Conservation (phyloP, 2,329 filamentous ascomycete species). For the Alternaria sp. region DNA sequence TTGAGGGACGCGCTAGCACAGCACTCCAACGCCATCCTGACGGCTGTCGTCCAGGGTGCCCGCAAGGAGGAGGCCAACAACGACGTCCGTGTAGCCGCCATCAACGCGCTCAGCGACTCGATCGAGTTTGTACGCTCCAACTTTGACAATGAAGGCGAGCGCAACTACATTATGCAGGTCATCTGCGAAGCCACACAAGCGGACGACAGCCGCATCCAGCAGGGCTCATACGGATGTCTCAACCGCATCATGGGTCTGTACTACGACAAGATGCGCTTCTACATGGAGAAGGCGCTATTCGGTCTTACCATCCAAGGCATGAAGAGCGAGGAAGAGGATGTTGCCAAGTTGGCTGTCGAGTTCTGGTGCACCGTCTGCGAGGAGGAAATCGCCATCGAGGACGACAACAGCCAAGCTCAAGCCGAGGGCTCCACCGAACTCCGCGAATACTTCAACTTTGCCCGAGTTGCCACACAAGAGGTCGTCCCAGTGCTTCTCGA, state of each 20-base stretch:
- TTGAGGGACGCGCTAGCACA: conserved; percentile 79
- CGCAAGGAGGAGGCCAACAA: conserved; percentile 92
- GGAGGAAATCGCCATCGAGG: conserved; percentile 96
- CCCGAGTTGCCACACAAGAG: conserved; percentile 87
- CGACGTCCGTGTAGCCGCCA: conserved; percentile 90
- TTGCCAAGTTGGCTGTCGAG: conserved; percentile 96
- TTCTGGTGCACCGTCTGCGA: conserved; percentile 99
- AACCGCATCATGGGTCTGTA: conserved; percentile 99
- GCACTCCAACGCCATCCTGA: conserved; percentile 97
- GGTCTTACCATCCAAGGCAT: conserved; percentile 97
- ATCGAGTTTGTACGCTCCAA: conserved; percentile 98
- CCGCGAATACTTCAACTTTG: conserved; percentile 95
- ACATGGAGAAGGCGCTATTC: conserved; percentile 99
- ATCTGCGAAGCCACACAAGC: conserved; percentile 98
- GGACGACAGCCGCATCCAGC: conserved; percentile 87
- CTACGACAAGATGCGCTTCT: conserved; percentile 99
- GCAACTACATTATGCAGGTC: conserved; percentile 99
- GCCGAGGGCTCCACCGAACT: conserved; percentile 80
- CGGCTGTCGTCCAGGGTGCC: conserved; percentile 95
- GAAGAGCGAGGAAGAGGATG: conserved; percentile 97
- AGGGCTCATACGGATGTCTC: conserved; percentile 93
- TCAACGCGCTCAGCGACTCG: conserved; percentile 92
- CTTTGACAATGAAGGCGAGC: conserved; percentile 98
- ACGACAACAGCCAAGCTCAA: conserved; percentile 82
- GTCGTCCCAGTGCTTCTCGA: conserved; percentile 90